These are phyloP conservation scores for Tylopilus cervinicoccineus DNA, from an alignment of 768 basidiomycete genomes.

Conservation along the genomic window DNA sequence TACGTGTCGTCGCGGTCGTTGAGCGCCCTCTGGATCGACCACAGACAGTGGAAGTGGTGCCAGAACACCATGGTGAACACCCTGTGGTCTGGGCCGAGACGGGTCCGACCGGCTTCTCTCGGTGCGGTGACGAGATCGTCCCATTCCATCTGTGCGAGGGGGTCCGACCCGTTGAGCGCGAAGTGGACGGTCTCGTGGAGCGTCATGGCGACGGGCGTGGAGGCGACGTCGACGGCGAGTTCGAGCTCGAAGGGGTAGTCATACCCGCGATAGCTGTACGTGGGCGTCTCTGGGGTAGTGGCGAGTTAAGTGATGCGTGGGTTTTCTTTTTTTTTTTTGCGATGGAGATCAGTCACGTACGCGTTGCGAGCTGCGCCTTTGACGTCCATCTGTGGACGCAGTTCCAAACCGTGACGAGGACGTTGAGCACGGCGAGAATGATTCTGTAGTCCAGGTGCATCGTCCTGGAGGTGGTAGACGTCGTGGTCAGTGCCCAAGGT, in stretches of 20 bases:
- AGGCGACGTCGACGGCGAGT: background rate
- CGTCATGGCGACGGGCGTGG: conserved; percentile 9
- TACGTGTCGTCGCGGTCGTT: conserved; percentile 8
- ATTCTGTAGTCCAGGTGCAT: conserved; percentile 1
- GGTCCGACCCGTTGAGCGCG: conserved; percentile 5
- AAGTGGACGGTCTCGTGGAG: conserved; percentile 13
- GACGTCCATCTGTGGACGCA: conserved; percentile 1
- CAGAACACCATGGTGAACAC: conserved; percentile 10
- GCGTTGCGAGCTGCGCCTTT: background rate
- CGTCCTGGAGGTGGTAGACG: background rate
- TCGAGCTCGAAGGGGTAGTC: conserved; percentile 11
- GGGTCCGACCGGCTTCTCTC: conserved; percentile 6
- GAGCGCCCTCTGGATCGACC: conserved; percentile 11
- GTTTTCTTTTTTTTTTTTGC: too few relatives aligned
- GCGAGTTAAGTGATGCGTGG: background rate
- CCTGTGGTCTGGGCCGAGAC: conserved; percentile 13
- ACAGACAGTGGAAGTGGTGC: conserved; percentile 14
- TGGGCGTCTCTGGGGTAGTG: background rate
- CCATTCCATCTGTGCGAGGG: conserved; percentile 8
- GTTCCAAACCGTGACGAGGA: conserved; percentile 4
- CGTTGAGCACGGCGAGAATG: conserved; percentile 2
- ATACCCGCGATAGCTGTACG: conserved; percentile 9
- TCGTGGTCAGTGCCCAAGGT: background rate
- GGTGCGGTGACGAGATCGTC: conserved; percentile 6
- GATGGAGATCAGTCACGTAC: background rate